Percentiles rank a stretch among this genome's conserved stretches.
These are phyloP conservation scores for Penicillium sp. DNA, from an alignment of 2,329 filamentous ascomycete species.

Conservation along the genomic window DNA sequence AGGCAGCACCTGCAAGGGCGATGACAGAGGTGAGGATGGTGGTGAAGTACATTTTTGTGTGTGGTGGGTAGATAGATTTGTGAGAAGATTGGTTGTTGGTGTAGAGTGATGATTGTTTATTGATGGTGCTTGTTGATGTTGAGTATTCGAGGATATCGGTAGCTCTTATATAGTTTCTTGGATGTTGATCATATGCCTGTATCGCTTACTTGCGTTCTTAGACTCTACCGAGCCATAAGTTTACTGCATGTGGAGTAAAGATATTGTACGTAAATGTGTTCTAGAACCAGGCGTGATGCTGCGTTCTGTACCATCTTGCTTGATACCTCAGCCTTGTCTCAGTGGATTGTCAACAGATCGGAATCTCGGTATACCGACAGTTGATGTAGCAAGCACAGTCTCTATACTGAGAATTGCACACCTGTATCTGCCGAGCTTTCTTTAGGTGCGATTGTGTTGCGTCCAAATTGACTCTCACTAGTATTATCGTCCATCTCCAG, in stretches of 20 bases:
- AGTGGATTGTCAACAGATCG: not conserved
- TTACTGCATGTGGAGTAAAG: not conserved
- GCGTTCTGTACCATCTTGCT: not conserved
- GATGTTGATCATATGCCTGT: not conserved
- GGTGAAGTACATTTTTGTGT: not conserved
- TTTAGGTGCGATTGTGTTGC: not conserved
- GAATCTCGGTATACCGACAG: not conserved
- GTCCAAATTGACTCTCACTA: not conserved
- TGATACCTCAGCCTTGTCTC: slow-evolving; percentile 2
- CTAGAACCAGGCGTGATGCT: slow-evolving; percentile 1
- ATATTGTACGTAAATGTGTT: not conserved
- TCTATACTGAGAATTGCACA: not conserved
- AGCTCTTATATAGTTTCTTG: slow-evolving; percentile 2
- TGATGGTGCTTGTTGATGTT: not conserved
- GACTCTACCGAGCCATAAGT: not conserved
- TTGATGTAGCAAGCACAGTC: not conserved
- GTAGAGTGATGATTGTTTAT: not conserved
- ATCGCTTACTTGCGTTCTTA: not conserved
- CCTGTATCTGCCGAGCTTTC: not conserved
- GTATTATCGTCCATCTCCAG: not conserved
- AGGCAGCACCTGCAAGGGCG: slow-evolving; percentile 4
- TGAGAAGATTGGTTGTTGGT: not conserved
- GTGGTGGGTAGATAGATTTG: not conserved
- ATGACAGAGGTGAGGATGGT: not conserved
- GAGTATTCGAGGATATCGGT: not conserved